A percentile compares a stretch with the other conserved stretches of the same genome.
These are phyloP conservation scores for Pyrenophora teres DNA, from an alignment of 2,329 filamentous ascomycete genomes.

Conservation along the genomic window DNA sequence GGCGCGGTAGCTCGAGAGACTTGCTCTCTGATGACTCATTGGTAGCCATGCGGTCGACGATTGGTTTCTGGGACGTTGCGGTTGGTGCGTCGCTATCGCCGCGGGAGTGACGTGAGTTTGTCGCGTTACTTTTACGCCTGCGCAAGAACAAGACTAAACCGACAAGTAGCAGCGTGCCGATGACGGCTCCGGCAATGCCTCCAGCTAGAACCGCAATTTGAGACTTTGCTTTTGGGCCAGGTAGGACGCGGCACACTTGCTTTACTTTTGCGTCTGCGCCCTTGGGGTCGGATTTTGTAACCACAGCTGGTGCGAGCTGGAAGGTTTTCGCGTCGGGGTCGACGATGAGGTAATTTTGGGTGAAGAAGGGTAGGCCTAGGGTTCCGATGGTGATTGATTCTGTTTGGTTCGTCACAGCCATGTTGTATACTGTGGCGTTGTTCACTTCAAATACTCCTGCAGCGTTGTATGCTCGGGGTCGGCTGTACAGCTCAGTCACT, in stretches of 20 bases:
- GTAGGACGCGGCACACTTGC: slow-evolving; percentile 19
- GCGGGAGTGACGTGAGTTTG: slow-evolving; percentile 6
- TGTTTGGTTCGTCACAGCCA: slow-evolving; percentile 24
- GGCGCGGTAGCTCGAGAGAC: slow-evolving; percentile 15
- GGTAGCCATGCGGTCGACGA: slow-evolving; percentile 1
- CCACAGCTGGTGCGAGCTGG: slow-evolving; percentile 21
- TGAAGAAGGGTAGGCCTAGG: slow-evolving; percentile 24
- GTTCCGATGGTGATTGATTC: slow-evolving; percentile 8
- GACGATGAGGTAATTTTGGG: slow-evolving; percentile 26
- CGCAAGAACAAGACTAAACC: slow-evolving; percentile 9
- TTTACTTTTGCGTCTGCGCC: slow-evolving; percentile 19
- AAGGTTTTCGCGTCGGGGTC: slow-evolving; percentile 23
- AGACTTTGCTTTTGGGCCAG: slow-evolving; percentile 8
- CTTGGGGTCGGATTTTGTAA: slow-evolving; percentile 17
- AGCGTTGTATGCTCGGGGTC: slow-evolving; percentile 20
- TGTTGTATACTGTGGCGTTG: slow-evolving; percentile 23
- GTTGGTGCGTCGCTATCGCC: slow-evolving; percentile 10
- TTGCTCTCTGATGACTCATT: slow-evolving; percentile 10
- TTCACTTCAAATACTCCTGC: slow-evolving; percentile 19
- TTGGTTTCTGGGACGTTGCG: slow-evolving; percentile 5
- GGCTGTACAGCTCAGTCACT: slow-evolving; percentile 18
- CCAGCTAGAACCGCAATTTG: slow-evolving; percentile 14
- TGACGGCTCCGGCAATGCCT: slow-evolving; percentile 8
- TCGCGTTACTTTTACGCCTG: slow-evolving; percentile 5
- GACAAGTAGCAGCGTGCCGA: slow-evolving; percentile 17